Percentiles rank a stretch among this genome's conserved stretches.
Evolutionary conservation across 148 eudicot genomes (phyloP).

Genomic region (Camellia sinensis): DNA sequence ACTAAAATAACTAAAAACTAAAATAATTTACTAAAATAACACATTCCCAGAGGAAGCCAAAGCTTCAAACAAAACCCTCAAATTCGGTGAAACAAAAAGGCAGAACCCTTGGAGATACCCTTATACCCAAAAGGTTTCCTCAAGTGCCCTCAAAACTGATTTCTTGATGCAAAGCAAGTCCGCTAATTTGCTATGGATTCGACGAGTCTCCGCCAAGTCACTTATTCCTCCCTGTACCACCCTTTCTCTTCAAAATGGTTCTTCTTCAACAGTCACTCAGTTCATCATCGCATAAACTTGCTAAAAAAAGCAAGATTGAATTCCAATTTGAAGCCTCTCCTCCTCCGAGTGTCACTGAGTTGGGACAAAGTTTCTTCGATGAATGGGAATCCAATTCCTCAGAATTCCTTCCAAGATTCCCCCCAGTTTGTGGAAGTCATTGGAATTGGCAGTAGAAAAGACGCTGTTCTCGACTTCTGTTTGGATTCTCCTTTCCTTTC

Average conservation of each 20-base stretch:
- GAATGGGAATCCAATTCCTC: background rate
- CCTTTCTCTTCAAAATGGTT: background rate
- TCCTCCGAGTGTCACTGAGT: background rate
- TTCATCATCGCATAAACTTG: background rate
- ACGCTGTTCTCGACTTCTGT: slow-evolving; percentile 46
- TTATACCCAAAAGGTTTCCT: too few species aligned
- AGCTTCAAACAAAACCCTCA: too few species aligned
- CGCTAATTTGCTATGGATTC: background rate
- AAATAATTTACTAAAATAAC: too few species aligned
- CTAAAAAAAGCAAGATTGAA: background rate
- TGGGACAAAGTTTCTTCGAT: background rate
- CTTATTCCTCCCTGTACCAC: background rate
- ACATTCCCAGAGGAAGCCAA: too few species aligned
- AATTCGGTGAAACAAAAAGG: too few species aligned
- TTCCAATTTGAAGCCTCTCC: background rate
- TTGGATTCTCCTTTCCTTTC: slow-evolving; percentile 25
- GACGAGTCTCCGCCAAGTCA: background rate
- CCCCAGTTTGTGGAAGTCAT: slow-evolving; percentile 38
- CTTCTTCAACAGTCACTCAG: background rate
- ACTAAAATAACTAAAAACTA: too few species aligned
- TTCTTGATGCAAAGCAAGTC: too few species aligned
- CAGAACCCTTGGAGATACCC: too few species aligned
- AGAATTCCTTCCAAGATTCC: background rate
- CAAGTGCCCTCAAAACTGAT: too few species aligned
- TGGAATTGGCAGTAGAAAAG: slow-evolving; percentile 46